These are phyloP conservation scores for Pyrus betulifolia DNA, from an alignment of 306 rosid species.

Conservation along the genomic window DNA sequence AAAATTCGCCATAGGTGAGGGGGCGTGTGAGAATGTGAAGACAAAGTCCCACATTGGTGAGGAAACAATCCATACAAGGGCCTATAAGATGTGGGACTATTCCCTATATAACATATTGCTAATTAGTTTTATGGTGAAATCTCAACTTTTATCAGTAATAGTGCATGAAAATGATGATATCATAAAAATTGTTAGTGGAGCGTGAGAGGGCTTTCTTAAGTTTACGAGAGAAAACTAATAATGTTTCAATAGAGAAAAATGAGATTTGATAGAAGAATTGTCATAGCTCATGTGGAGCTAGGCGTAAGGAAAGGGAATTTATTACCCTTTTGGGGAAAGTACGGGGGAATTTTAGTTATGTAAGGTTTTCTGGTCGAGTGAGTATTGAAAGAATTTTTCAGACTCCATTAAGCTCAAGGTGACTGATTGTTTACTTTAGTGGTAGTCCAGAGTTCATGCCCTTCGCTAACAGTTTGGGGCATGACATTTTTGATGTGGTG, in stretches of 20 bases:
- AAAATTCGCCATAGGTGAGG: too few species aligned
- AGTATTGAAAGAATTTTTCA: not conserved
- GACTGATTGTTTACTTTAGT: not conserved
- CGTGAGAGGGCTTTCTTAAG: not conserved
- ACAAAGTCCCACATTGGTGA: too few species aligned
- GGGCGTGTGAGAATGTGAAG: too few species aligned
- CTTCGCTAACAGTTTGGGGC: not conserved
- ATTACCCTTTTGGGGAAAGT: not conserved
- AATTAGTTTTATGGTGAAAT: too few species aligned
- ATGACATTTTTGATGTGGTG: not conserved
- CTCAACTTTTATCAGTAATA: too few species aligned
- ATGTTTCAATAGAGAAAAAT: not conserved
- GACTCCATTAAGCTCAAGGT: not conserved
- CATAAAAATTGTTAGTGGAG: not conserved
- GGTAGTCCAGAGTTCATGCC: not conserved
- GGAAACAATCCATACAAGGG: too few species aligned
- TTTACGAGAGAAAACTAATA: not conserved
- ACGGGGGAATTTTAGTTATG: not conserved
- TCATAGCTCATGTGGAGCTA: not conserved
- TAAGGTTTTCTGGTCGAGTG: not conserved
- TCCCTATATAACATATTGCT: too few species aligned
- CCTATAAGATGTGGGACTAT: too few species aligned
- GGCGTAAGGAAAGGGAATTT: not conserved
- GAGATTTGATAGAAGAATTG: not conserved
- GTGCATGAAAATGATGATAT: not conserved